Evolutionary conservation across 495 filamentous ascomycete species (phyloP).

Genomic region (Cryomyces minteri): DNA sequence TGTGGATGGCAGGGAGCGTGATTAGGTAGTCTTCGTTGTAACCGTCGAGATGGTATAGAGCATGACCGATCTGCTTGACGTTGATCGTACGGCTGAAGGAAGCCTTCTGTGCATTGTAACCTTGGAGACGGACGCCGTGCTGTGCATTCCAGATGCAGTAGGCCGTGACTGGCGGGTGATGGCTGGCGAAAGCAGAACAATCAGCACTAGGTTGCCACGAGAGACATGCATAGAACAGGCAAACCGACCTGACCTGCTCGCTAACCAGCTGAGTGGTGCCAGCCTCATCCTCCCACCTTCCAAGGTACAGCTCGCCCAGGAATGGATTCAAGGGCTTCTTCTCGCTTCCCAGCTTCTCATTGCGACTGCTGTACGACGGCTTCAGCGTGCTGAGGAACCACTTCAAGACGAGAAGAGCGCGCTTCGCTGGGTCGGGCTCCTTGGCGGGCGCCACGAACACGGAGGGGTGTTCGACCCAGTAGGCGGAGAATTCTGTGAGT

Average conservation of each 20-base stretch:
- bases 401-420: slow-evolving; percentile 74
- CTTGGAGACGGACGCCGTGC: slow-evolving; percentile 69
- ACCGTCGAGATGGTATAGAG: slow-evolving; percentile 56
- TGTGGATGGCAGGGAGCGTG: slow-evolving; percentile 80
- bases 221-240: too few relatives aligned
- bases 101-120: slow-evolving; percentile 96
- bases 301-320: slow-evolving; percentile 72
- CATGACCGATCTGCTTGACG: slow-evolving; percentile 91
- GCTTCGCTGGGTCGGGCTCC: slow-evolving; percentile 65
- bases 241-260: slow-evolving; percentile 57
- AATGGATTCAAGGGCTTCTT: slow-evolving; percentile 82
- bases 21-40: slow-evolving; percentile 69
- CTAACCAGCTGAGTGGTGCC: slow-evolving; percentile 46
- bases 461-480: slow-evolving; percentile 88
- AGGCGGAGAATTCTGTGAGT: slow-evolving; percentile 84
- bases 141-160: slow-evolving; percentile 80
- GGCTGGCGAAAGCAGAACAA: slow-evolving; percentile 29
- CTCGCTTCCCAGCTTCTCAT: slow-evolving; percentile 62
- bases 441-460: slow-evolving; percentile 72
- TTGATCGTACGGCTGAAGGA: slow-evolving; percentile 85
- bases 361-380: slow-evolving; percentile 83
- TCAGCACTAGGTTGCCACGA: neutral
- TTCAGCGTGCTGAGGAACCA: slow-evolving; percentile 96
- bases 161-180: slow-evolving; percentile 93
- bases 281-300: slow-evolving; percentile 62